Conservation (phyloP, 1,284 basidiomycete species). For the Ganoderma resinaceum region DNA sequence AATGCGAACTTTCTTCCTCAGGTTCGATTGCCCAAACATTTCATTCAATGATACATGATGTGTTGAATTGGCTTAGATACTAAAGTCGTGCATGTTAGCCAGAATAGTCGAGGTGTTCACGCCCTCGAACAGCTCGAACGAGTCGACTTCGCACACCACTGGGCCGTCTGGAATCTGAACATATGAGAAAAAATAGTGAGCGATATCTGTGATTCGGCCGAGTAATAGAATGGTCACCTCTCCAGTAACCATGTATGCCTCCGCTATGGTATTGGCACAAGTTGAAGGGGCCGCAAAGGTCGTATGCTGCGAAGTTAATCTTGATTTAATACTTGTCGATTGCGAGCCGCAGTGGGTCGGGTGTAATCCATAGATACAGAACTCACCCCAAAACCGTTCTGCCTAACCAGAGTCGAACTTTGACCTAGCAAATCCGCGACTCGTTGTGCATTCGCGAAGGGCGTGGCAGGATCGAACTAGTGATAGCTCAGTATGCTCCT, state of each 20-base stretch:
- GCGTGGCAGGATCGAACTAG: slow-evolving; percentile 32
- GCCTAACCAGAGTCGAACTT: slow-evolving; percentile 26
- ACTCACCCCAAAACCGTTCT: slow-evolving; percentile 33
- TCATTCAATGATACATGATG: background rate
- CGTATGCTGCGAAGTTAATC: background rate
- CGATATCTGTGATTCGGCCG: background rate
- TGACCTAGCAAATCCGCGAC: slow-evolving; percentile 26
- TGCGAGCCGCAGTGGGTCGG: background rate
- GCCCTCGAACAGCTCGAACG: slow-evolving; percentile 4
- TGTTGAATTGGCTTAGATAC: background rate
- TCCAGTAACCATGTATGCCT: slow-evolving; percentile 2
- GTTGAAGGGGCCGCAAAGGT: background rate
- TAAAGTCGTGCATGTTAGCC: slow-evolving; percentile 2
- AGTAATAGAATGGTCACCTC: background rate
- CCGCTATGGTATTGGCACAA: background rate
- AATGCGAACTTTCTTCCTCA: background rate
- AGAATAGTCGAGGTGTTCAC: slow-evolving; percentile 8
- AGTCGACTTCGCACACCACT: slow-evolving; percentile 11
- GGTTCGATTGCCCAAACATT: background rate
- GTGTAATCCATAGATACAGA: background rate
- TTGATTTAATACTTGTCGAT: background rate
- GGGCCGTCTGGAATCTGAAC: slow-evolving; percentile 1
- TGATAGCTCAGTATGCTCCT: background rate
- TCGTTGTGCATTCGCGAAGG: slow-evolving; percentile 26
- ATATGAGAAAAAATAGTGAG: background rate